phyloP scores from a whole-genome alignment of 2,329 filamentous ascomycete genomes.

The Pseudogymnoascus sp. region DNA sequence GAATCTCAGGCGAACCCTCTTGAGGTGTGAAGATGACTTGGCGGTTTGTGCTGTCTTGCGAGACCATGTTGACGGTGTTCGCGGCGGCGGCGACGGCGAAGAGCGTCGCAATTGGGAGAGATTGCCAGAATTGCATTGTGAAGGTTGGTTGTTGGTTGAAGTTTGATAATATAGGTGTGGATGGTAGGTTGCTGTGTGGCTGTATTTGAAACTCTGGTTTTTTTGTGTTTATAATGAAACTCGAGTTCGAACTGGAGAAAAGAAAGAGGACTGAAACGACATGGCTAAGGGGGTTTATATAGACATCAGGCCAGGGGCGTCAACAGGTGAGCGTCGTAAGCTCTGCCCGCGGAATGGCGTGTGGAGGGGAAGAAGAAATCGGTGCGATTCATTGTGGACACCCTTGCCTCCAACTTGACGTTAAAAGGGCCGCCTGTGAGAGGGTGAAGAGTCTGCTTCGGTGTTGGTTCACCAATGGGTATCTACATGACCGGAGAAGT shows the following conservation, averaged over 20 bases:
- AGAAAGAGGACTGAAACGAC: background rate
- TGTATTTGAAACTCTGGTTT: background rate
- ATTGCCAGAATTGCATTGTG: constrained; percentile 46
- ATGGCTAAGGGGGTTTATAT: constrained; percentile 3
- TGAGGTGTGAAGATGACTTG: constrained; percentile 26
- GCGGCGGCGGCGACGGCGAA: constrained; percentile 38
- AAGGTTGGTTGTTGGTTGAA: constrained; percentile 1
- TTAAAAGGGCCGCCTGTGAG: background rate
- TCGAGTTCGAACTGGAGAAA: constrained; percentile 7
- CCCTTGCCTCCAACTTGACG: constrained; percentile 7
- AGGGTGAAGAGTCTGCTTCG: background rate
- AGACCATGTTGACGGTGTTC: constrained; percentile 49
- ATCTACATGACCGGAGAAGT: constrained; percentile 5
- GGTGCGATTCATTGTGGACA: constrained; percentile 3
- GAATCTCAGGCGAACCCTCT: constrained; percentile 16
- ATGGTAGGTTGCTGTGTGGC: background rate
- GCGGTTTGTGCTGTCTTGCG: constrained; percentile 41
- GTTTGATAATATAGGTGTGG: background rate
- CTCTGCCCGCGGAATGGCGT: background rate
- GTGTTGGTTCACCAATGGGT: constrained; percentile 2
- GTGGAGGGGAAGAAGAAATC: background rate
- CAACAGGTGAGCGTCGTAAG: constrained; percentile 7
- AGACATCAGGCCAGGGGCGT: background rate
- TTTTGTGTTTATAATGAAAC: background rate
- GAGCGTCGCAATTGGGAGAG: constrained; percentile 33